Evolutionary conservation across 805 yeast species (phyloP), one percentile per base, ranked within the genome.

Genomic region (Pichia cephalocereana): DNA sequence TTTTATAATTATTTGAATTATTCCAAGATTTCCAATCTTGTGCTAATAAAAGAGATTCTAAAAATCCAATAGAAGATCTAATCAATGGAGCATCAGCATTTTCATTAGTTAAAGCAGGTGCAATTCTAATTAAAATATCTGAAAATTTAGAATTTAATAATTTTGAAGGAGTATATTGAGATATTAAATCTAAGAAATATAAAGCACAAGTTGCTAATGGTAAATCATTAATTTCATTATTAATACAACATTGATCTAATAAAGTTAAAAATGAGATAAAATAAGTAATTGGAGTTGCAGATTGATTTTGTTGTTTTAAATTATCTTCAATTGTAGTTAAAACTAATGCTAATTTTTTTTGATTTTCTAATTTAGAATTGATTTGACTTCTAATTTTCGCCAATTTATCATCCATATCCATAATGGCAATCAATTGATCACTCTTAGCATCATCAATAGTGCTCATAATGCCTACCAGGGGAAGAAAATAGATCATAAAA

Each of bases 311-410:
- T 54, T 81, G 88, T 41, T 75, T 72, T 41, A 93, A 75, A 56
- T 86, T 86, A 57, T 87, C 96, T 63, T 93, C 99, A 44, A 93
- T 90, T 4, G 97, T 96, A 23, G 83, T 76, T 44, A 93, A 72
- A 48, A 91, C 82, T 28, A 87, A 68, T 9, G 96, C 96, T 53
- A 86, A 71, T 61, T 84, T 88, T 60, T 83, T 85, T 68, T 89
- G 97, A 64, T 89, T 86, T 26, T 83, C 88, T 45, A 90, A 69
- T 62, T 87, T 88, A n/a, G 96, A 87, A 52, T 68, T 74, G 57
- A 76, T 68, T 59, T 89, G 96, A 6, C 70, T 56, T 63, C 96
- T 77, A 55, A 90, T 80, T 60, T 79, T 79, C 50, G 77, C 72
- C 40, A 87, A 66, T 60, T 76, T 83, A 12, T 74, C 78, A 46